Base-by-base conservation (phyloP, 768 basidiomycete genomes). In the Heimioporus sp. region DNA sequence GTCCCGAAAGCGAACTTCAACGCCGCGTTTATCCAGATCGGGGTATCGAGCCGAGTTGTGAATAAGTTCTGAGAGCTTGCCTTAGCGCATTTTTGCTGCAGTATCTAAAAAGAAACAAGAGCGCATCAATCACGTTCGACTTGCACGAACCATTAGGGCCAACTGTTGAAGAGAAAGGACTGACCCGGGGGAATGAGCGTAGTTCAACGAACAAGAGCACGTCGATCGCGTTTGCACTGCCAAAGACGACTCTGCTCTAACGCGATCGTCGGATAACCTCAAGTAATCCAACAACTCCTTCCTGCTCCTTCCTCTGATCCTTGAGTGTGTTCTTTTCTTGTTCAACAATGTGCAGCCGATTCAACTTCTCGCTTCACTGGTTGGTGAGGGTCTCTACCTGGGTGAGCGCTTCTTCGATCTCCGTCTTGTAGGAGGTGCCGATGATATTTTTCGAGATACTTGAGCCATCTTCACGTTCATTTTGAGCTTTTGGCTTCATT, bases 371-470 rank as follows among this genome's bases (percentile, higher is more conserved):
- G 34, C 75, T 73, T 10, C 94, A 83, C 7, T 89, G 85, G 55
- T 98, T 96, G 45, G 88, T 84, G 9, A 95, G 76, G 0, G 76
- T 72, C 52, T 99, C 97, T 57, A 98, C 83, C 53, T 92, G 85
- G 6, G 79, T 76, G 8, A 90, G 75, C 0, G 92, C 85, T 43
- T 86, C 78, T 21, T 97, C 92, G 48, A 98, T 97, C 2, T 90
- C 88, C 45, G 83, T 77, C 64, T 98, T 98, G 73, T 90, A 97
- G 48, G 81, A 86, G 0, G 96, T 98, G 15, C 97, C 97, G 41
- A 99, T 94, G 69, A 99, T 98, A 60, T 99, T 97, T n/a, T 67
- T 99, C 96, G 2, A 98, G 81, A 66, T 98, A 98, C 69, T 99
- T 96, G 8, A 99, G 85, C 0, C 97, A 49, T 98, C 96, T 59